Conservation (phyloP, 805 yeast species). For the Schwanniomyces polymorphus region DNA sequence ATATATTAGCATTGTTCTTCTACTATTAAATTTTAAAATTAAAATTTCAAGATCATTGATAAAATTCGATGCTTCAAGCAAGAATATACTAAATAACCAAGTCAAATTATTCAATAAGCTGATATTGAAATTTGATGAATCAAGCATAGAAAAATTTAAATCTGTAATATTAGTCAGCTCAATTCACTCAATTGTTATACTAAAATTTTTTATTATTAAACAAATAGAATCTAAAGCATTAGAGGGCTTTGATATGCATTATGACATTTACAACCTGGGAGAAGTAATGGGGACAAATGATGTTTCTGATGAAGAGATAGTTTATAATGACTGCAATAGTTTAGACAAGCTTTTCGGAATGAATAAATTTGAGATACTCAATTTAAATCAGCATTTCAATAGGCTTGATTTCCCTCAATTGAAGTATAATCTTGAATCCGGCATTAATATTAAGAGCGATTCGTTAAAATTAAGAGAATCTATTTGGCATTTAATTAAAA, state of each 20-base stretch:
- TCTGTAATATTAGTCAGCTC: conserved; percentile 23
- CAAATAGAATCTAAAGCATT: conserved; percentile 6
- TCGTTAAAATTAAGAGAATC: conserved; percentile 25
- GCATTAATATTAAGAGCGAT: conserved; percentile 13
- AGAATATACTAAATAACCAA: conserved; percentile 28
- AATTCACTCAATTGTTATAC: conserved; percentile 29
- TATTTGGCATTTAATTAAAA: conserved; percentile 31
- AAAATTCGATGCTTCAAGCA: conserved; percentile 7
- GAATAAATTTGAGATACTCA: conserved; percentile 23
- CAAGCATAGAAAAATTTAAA: conserved; percentile 9
- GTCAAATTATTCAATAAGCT: conserved; percentile 29
- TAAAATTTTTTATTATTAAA: conserved; percentile 27
- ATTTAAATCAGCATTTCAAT: conserved; percentile 18
- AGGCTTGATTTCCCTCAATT: conserved; percentile 21
- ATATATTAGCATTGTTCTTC: conserved; percentile 29
- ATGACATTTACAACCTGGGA: background rate
- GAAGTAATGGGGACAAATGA: background rate
- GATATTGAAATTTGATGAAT: conserved; percentile 14
- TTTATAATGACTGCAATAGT: background rate
- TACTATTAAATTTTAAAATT: conserved; percentile 22
- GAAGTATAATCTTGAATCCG: conserved; percentile 6
- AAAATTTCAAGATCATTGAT: conserved; percentile 11
- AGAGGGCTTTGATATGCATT: background rate
- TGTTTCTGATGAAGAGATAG: background rate
- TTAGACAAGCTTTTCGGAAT: conserved; percentile 3